Evolutionary conservation across 2,329 filamentous ascomycete species (phyloP).

Genomic region (Penicillium sp.): DNA sequence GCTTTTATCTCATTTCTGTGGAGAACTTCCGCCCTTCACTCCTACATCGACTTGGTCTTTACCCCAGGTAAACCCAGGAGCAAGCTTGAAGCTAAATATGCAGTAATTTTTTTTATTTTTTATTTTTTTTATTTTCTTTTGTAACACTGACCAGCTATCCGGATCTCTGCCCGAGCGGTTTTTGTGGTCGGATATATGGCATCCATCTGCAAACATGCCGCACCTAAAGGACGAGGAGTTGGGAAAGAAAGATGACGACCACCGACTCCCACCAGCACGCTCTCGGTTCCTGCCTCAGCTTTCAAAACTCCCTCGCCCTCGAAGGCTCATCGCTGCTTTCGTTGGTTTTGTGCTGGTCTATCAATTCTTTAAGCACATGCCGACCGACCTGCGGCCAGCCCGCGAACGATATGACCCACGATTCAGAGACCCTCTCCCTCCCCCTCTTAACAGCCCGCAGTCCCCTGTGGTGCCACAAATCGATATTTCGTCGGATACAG

Average conservation of each 20-base stretch:
- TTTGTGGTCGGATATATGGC: conserved; percentile 2
- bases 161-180: background rate
- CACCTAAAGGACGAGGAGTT: conserved; percentile 61
- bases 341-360: conserved; percentile 57
- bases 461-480: conserved; percentile 7
- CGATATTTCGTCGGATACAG: conserved; percentile 11
- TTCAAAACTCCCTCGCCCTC: conserved; percentile 40
- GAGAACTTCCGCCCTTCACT: background rate
- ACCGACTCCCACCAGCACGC: conserved; percentile 40
- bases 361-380: conserved; percentile 65
- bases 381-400: conserved; percentile 47
- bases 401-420: conserved; percentile 32
- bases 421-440: conserved; percentile 9
- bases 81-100: background rate
- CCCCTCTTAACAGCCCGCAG: conserved; percentile 5
- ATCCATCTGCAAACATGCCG: conserved; percentile 39
- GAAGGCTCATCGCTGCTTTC: conserved; percentile 52
- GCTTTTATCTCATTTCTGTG: background rate
- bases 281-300: conserved; percentile 33
- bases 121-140: no score
- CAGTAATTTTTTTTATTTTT: background rate
- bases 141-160: background rate
- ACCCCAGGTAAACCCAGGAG: background rate
- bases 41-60: background rate
- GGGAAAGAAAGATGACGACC: conserved; percentile 66